phyloP scores from a whole-genome alignment of 441 rosid species.

The Croton setiger region DNA sequence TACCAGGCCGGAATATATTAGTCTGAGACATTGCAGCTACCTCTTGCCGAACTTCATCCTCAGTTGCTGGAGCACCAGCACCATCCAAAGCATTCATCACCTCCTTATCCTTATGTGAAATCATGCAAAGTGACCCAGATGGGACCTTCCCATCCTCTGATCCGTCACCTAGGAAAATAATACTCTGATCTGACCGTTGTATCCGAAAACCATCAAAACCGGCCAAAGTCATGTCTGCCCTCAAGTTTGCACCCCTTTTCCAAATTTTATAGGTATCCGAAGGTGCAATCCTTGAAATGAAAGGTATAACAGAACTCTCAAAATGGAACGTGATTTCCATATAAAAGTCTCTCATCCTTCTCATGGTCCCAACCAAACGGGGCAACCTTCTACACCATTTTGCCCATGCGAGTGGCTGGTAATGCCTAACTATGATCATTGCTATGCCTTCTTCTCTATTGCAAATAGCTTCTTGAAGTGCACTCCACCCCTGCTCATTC shows the following conservation, averaged over 20 bases:
- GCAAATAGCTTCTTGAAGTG: conserved; percentile 96
- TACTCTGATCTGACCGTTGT: conserved; percentile 88
- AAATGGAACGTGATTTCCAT: conserved; percentile 95
- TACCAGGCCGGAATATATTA: conserved; percentile 91
- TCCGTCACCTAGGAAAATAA: conserved; percentile 93
- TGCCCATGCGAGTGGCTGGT: conserved; percentile 96
- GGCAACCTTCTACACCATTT: conserved; percentile 97
- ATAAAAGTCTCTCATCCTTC: conserved; percentile 90
- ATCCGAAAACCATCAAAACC: conserved; percentile 94
- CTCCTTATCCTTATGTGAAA: conserved; percentile 90
- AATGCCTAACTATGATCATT: conserved; percentile 77
- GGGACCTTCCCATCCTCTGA: conserved; percentile 79
- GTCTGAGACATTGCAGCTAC: conserved; percentile 91
- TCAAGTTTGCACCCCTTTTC: conserved; percentile 89
- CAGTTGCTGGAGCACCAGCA: conserved; percentile 72
- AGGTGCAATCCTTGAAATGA: conserved; percentile 89
- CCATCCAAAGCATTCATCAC: conserved; percentile 92
- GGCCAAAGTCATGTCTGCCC: conserved; percentile 97
- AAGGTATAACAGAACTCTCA: conserved; percentile 94
- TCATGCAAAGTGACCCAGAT: conserved; percentile 79
- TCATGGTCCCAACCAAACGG: conserved; percentile 75
- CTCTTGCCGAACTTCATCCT: conserved; percentile 83
- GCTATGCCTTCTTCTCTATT: conserved; percentile 67
- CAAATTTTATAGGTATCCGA: conserved; percentile 94
- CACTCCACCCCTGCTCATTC: conserved; percentile 95